These are phyloP conservation scores for Volvox reticuliferus DNA, from an alignment of 139 green algal genomes.

Conservation along the genomic window DNA sequence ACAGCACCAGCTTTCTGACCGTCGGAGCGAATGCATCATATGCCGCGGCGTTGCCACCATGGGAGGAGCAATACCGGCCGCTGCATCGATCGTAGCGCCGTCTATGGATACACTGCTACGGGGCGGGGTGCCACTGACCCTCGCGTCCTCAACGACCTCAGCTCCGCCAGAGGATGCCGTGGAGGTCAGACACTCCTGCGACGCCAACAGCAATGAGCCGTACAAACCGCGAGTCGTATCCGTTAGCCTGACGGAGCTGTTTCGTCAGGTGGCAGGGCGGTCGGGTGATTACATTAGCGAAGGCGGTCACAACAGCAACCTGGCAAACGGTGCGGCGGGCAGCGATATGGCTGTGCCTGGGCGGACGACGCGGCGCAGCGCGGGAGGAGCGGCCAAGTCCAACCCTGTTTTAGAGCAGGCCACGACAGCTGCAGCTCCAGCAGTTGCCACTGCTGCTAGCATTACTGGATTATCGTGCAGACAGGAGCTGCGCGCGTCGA, in stretches of 20 bases:
- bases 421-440: neutral
- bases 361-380: too few relatives aligned
- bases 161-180: too few relatives aligned
- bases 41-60: neutral
- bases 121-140: too few relatives aligned
- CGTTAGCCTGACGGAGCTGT: conserved; percentile 19
- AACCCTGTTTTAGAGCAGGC: neutral
- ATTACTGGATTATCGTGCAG: too few relatives aligned
- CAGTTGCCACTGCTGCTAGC: neutral
- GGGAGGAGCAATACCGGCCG: neutral
- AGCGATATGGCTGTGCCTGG: too few relatives aligned
- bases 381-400: neutral
- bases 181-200: neutral
- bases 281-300: too few relatives aligned
- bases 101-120: neutral
- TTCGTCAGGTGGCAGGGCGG: neutral
- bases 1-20: neutral
- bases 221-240: neutral
- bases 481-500: too few relatives aligned
- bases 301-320: too few relatives aligned
- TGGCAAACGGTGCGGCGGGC: too few relatives aligned
- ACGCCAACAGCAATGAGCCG: neutral
- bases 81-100: neutral
- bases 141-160: too few relatives aligned
- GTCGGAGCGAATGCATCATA: neutral